A percentile compares a stretch with the other conserved stretches of the same genome.
Evolutionary conservation across 345 rosid species (phyloP).

Genomic region (Moricandia moricandioides): DNA sequence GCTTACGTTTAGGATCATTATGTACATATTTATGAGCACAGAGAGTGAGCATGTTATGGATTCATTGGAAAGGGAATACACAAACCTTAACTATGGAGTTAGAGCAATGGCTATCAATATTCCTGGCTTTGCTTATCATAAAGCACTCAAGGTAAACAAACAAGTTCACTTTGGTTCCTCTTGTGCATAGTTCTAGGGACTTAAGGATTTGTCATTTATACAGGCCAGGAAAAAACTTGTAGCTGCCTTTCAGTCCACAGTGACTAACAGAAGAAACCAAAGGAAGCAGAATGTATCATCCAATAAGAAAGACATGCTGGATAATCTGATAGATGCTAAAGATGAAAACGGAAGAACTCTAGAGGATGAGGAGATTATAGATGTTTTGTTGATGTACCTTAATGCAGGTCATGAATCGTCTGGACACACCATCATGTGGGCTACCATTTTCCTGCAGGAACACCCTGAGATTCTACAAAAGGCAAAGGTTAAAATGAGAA

Average conservation of each 20-base stretch:
- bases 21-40: slow-evolving; percentile 73
- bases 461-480: slow-evolving; percentile 59
- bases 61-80: slow-evolving; percentile 69
- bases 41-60: slow-evolving; percentile 65
- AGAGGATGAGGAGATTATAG: slow-evolving; percentile 72
- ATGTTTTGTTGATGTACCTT: slow-evolving; percentile 72
- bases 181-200: background rate
- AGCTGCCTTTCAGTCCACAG: slow-evolving; percentile 49
- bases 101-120: slow-evolving; percentile 85
- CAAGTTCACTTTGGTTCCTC: background rate
- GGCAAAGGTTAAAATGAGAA: slow-evolving; percentile 50
- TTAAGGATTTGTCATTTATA: background rate
- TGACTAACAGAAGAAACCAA: slow-evolving; percentile 54
- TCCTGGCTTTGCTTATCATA: slow-evolving; percentile 82
- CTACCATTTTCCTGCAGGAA: slow-evolving; percentile 65
- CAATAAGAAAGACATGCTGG: slow-evolving; percentile 72
- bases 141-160: slow-evolving; percentile 64
- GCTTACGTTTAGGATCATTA: slow-evolving; percentile 77
- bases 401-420: slow-evolving; percentile 95
- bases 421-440: slow-evolving; percentile 83
- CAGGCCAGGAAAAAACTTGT: slow-evolving; percentile 84
- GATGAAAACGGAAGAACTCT: slow-evolving; percentile 72
- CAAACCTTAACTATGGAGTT: slow-evolving; percentile 70
- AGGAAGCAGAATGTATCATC: slow-evolving; percentile 12
- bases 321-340: slow-evolving; percentile 55